Evolutionary conservation across 257 asterid genomes (phyloP), one percentile per base, ranked within the genome.

Genomic region (Knoxia roxburghii): DNA sequence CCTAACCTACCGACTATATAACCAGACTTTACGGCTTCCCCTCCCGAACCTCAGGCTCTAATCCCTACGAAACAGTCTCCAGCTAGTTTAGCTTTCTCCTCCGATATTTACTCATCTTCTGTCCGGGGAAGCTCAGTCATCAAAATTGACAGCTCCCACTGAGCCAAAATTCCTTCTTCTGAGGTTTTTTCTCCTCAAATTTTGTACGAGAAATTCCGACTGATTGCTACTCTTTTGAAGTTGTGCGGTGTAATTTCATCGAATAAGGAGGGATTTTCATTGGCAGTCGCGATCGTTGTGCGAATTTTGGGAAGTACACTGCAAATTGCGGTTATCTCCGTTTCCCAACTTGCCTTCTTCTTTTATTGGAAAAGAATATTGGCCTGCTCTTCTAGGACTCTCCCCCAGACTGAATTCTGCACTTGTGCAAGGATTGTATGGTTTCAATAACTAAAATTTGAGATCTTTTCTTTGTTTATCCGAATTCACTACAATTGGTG

Each of bases 21-120:
- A 12, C 0, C 4, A 3, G 0, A 1, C 7, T 2, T 13, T 0
- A 4, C 15, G 32, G 10, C 2, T 20, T 54, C 2, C 62, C 2
- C 7, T 3, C 11, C 82, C 77, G 45, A 53, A 62, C 78, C 84
- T 71, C 7, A 76, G 84, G 84, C 83, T 82, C 82, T 57, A 75
- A 70, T 76, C 85, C 86, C 82, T 52, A 77, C 71, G 72, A 67
- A 70, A 79, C 83, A 72, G 56, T 65, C 73, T 79, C 85, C 82
- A 84, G 81, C 88, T 81, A 83, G 68, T 73, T 70, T 68, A 77
- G 76, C 63, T 66, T 74, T 74, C 75, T 73, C 71, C 65, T 41
- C 74, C 74, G 74, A 74, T 73, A 57, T 72, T 75, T 74, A 67
- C 76, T 73, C 79, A 3, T 45, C 68, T 50, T 61, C 65, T 30